Base-by-base conservation (phyloP, 306 rosid genomes). In the Inga leiocalycina region DNA sequence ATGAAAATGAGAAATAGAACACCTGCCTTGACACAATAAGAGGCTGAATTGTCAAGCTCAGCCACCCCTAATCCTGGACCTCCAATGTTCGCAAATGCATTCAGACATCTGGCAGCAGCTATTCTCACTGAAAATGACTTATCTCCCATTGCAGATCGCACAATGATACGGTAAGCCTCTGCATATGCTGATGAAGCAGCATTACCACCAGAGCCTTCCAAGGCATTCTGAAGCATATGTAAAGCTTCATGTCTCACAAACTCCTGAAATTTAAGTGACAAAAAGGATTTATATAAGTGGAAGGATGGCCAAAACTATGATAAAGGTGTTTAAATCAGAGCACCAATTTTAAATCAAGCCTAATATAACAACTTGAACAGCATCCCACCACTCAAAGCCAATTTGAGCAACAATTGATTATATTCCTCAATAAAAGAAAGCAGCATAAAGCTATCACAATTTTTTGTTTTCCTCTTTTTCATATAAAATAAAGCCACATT, bases 81-180 rank as follows among this genome's bases (percentile, higher is more conserved):
- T 81, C 99, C 99, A 64, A 96, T 92, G 79, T 71, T 87, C 19
- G 97, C 97, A 89, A 96, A 92, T 61, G 97, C 94, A 89, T 90
- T 96, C 80, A 96, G 86, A 86, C 99, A 96, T 90, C 99, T 91
- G 68, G 97, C 98, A 57, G 99, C 97, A 74, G 98, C 97, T 81
- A 96, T 94, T 92, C 98, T 94, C 78, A 94, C 98, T 54, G 93
- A 87, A 90, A 92, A 93, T 37, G 97, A 94, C 88, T 94, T 96
- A 87, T 96, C 99, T 83, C 91, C 97, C 68, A 92, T 79, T 35
- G 94, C 92, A 83, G 89, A 88, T 82, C 93, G 92, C 88, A 86
- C 88, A 81, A 94, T 90, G 81, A 96, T 88, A 81, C 98, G 99
- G 78, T 83, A 96, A 75, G 98, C 97, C 87, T 94, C 99, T 6